Percentiles rank a stretch among this genome's conserved stretches.
Evolutionary conservation across 2,329 filamentous ascomycete species (phyloP).

Genomic region (Penicillium sp.): DNA sequence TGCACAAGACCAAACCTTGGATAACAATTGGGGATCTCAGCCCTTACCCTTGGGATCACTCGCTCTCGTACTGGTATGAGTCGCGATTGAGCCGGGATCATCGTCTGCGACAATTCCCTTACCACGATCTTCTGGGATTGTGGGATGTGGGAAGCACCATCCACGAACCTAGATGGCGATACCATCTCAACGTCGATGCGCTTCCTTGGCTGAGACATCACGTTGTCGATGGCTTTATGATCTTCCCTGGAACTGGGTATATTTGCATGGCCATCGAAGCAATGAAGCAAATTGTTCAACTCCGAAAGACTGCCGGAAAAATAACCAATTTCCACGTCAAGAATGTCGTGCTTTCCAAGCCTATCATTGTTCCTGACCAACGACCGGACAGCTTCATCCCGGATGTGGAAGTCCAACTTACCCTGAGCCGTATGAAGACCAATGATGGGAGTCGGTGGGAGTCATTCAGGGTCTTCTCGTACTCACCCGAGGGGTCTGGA

Average conservation of each 20-base stretch:
- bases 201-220: constrained; percentile 7
- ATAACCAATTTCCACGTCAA: background rate
- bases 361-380: background rate
- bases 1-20: background rate
- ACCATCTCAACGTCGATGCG: background rate
- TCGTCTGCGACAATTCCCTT: background rate
- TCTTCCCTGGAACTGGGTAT: constrained; percentile 5
- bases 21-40: background rate
- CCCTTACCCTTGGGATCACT: constrained; percentile 5
- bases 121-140: constrained; percentile 2
- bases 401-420: background rate
- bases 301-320: background rate
- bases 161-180: background rate
- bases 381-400: background rate
- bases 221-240: background rate
- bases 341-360: background rate
- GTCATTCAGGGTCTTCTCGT: background rate
- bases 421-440: constrained; percentile 1
- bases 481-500: background rate
- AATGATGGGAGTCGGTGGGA: constrained; percentile 1
- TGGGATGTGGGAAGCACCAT: background rate
- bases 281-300: background rate
- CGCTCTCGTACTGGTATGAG: constrained; percentile 1
- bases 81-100: constrained; percentile 1
- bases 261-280: constrained; percentile 8